Evolutionary conservation across 495 filamentous ascomycete genomes (phyloP), one percentile per base, ranked within the genome.

Genomic region (Aspergillus conjunctus): DNA sequence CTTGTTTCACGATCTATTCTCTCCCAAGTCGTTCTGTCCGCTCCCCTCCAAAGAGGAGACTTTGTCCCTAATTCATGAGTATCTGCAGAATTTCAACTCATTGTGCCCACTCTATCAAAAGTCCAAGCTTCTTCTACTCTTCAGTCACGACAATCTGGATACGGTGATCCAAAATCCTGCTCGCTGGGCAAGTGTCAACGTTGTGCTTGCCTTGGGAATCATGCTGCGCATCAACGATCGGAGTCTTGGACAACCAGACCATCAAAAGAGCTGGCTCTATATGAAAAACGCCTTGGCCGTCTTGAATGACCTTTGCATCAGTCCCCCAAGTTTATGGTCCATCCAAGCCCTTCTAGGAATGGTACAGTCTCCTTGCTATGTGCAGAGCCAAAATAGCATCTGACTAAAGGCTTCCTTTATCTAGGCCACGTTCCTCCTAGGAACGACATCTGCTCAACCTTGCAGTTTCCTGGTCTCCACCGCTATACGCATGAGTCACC

Each of bases 221-320:
- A 59, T 61, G 37, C 54, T 64, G 30, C 61, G 61, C 10, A 31
- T 33, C 18, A 57, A 58, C 15, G 33, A 58, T 31, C n/a, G 37
- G 11, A 48, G 12, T 5, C 11, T 34, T 21, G 54, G 44, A 1
- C 58, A 60, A 45, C 17, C 45, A 1, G 61, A 62, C n/a, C 59
- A 59, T 46, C 55, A 64, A 43, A 62, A 56, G 34, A 60, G 65
- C 39, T 59, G 61, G 52, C 45, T 64, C 1, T 67, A 62, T n/a
- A 62, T 67, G 9, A 64, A 67, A 39, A 61, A 61, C 41, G 65
- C 61, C 0, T 21, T 67, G 31, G 51, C 53, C 8, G 56, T 51
- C 6, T 50, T 64, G 12, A 61, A 59, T 55, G 61, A 62, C 5
- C 51, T 67, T 21, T 56, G 51, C 15, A 59, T 67, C n/a, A 55